Evolutionary conservation across 129 eudicot genomes (phyloP).

Genomic region (Kitagawia praeruptora): DNA sequence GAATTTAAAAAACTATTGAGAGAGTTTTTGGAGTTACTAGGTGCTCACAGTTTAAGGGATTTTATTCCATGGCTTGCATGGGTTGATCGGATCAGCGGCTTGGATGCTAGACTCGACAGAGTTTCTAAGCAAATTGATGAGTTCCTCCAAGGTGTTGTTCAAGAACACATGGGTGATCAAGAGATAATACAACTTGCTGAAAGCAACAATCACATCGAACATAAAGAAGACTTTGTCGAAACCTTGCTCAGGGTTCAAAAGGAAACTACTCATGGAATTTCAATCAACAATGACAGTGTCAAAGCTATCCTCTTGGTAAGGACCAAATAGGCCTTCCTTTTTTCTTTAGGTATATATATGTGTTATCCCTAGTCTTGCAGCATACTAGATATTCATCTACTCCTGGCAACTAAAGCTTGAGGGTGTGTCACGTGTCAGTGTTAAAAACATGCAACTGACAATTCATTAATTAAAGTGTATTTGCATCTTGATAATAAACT

Average conservation of each 20-base stretch:
- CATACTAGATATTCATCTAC: too few species aligned
- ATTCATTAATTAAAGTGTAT: not conserved
- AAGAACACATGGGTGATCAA: slow-evolving; percentile 20
- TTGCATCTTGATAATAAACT: not conserved
- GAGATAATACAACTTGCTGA: not conserved
- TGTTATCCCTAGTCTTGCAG: not conserved
- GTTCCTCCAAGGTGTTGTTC: slow-evolving; percentile 38
- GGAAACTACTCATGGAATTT: slow-evolving; percentile 23
- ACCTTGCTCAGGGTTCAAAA: slow-evolving; percentile 33
- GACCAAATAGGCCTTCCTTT: not conserved
- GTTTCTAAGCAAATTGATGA: slow-evolving; percentile 34
- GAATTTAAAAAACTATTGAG: not conserved
- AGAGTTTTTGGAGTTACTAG: slow-evolving; percentile 8
- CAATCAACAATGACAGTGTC: slow-evolving; percentile 38
- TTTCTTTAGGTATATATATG: not conserved
- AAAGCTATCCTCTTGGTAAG: slow-evolving; percentile 35
- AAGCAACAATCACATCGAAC: not conserved
- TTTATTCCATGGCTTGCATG: slow-evolving; percentile 22
- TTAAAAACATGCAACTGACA: too few species aligned
- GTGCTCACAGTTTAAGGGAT: not conserved
- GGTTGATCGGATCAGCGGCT: slow-evolving; percentile 24
- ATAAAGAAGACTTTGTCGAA: slow-evolving; percentile 35
- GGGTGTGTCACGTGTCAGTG: not conserved
- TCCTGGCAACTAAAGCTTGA: not conserved
- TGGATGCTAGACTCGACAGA: slow-evolving; percentile 24